Evolutionary conservation across 495 filamentous ascomycete species (phyloP), one percentile per base, ranked within the genome.

Genomic region (Hypoxylon intermedium): DNA sequence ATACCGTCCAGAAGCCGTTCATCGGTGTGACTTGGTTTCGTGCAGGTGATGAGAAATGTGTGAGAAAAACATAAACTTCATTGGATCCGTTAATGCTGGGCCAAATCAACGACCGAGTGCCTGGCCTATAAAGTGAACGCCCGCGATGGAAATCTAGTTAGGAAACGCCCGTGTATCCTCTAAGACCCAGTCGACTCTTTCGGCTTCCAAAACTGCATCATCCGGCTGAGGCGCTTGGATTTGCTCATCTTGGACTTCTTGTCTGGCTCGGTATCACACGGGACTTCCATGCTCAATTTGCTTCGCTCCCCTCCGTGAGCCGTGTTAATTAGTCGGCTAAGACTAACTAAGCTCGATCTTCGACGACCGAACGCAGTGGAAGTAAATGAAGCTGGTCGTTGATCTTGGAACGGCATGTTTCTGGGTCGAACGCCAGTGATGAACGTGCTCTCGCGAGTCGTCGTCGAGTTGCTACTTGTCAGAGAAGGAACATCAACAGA

Each of bases 401-500:
- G 79, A 47, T 88, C 87, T 13, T 81, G 79, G 50, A 64, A 75
- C 41, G 65, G 74, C 72, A 65, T 73, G 45, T 69, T 72, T 47
- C 49, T 72, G 54, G 67, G 68, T 30, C 38, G 59, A 58, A 63
- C 53, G 15, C 60, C 60, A 9, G 75, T 71, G 0, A 68, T 58
- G n/a, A 76, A 75, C 9, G 72, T 65, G 67, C 81, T 82, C 24
- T 85, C 85, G 53, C 87, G 87, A 2, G 90, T 91, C 85, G 87
- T 89, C 11, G 91, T 93, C 0, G 92, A 96, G 63, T 90, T 85
- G 69, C 89, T 92, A 73, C 89, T 93, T 13, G 88, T 92, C 23
- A 96, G 74, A 24, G 92, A 96, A 5, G 92, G 92, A 9, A 93
- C 89, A 53, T 96, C 92, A 18, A 91, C 82, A 5, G 92, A 96